Percentiles rank a stretch among this genome's conserved stretches.
These are phyloP conservation scores for Tolypocladium ovalisporum DNA, from an alignment of 2,329 filamentous ascomycete genomes.

Conservation along the genomic window DNA sequence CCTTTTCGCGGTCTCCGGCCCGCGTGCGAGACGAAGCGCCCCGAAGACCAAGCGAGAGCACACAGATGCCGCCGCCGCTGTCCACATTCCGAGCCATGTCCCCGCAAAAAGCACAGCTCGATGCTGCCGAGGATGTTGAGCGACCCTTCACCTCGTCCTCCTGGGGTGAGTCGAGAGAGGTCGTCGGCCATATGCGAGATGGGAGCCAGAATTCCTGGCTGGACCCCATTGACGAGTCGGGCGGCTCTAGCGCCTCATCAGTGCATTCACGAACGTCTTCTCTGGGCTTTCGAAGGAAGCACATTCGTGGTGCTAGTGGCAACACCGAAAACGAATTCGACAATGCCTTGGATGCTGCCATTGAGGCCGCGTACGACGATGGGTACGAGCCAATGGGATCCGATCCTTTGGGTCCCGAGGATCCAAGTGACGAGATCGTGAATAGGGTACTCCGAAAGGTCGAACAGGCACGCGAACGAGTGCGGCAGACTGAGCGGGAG, in stretches of 20 bases:
- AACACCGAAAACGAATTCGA: slow-evolving; percentile 85
- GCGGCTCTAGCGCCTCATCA: slow-evolving; percentile 67
- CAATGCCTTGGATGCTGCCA: slow-evolving; percentile 84
- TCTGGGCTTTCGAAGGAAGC: slow-evolving; percentile 54
- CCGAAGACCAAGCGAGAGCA: slow-evolving; percentile 38
- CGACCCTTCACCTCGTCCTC: slow-evolving; percentile 3
- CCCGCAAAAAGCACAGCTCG: slow-evolving; percentile 13
- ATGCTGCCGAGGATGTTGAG: slow-evolving; percentile 7
- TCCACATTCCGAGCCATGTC: slow-evolving; percentile 52
- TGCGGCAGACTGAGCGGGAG: slow-evolving; percentile 64
- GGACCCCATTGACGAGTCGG: slow-evolving; percentile 89
- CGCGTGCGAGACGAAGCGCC: slow-evolving; percentile 21
- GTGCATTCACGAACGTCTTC: slow-evolving; percentile 72
- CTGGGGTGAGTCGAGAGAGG: slow-evolving; percentile 12
- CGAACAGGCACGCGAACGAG: slow-evolving; percentile 65
- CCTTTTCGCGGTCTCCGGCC: slow-evolving; percentile 39
- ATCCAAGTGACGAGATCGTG: slow-evolving; percentile 32
- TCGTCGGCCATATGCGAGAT: slow-evolving; percentile 36
- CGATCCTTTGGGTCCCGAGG: slow-evolving; percentile 24
- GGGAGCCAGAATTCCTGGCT: slow-evolving; percentile 79
- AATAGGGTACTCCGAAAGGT: slow-evolving; percentile 53
- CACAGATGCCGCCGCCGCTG: slow-evolving; percentile 60
- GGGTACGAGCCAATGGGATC: slow-evolving; percentile 64
- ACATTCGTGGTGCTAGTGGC: slow-evolving; percentile 56
- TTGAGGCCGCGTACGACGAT: slow-evolving; percentile 92